Percentiles rank a stretch among this genome's conserved stretches.
phyloP scores from a whole-genome alignment of 2,329 filamentous ascomycete genomes.

The Amauroascus niger region DNA sequence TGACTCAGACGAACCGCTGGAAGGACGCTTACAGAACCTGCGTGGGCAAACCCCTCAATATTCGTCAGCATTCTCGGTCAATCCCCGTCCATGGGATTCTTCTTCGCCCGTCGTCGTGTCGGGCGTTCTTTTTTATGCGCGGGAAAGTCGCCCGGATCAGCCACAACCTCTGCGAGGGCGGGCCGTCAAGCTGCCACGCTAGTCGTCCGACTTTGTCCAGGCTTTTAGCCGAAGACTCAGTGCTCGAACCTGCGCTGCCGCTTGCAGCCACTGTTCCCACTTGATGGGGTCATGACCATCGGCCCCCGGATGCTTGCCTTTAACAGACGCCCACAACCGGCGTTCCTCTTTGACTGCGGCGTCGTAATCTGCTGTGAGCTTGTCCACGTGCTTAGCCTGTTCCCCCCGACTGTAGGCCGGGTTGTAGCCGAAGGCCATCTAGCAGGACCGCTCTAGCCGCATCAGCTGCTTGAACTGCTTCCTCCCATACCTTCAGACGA shows the following conservation, averaged over 20 bases:
- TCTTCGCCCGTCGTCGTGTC: background rate
- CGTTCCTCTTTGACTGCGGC: background rate
- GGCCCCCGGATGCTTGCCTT: background rate
- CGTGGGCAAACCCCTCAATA: background rate
- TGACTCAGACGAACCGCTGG: background rate
- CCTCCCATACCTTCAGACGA: background rate
- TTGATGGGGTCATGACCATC: background rate
- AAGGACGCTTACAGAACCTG: background rate
- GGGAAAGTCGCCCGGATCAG: background rate
- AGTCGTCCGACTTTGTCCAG: background rate
- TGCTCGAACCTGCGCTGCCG: background rate
- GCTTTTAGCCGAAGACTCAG: background rate
- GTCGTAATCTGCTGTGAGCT: background rate
- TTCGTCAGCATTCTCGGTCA: background rate
- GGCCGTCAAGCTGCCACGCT: background rate
- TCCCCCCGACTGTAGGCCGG: background rate
- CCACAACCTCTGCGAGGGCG: background rate
- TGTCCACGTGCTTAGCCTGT: background rate
- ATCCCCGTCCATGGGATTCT: background rate
- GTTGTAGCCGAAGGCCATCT: background rate
- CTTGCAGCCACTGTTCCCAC: background rate
- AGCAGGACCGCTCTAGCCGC: background rate
- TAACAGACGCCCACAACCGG: background rate
- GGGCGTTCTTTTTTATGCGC: background rate
- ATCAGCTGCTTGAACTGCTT: background rate